phyloP scores from a whole-genome alignment of 345 rosid species.

The Cardamine occulta region DNA sequence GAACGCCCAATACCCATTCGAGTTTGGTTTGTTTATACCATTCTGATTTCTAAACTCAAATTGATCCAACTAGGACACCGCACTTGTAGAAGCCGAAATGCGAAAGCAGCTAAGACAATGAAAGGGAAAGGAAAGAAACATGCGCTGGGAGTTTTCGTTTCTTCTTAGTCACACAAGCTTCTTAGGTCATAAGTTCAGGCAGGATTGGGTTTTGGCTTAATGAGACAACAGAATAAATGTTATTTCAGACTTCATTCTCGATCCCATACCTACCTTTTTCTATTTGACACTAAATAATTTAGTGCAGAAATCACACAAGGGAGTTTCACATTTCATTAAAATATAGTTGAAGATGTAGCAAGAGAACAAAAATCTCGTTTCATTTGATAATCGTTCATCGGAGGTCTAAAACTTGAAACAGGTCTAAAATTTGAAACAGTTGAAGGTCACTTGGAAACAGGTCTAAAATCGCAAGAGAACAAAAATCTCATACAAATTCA shows the following conservation, averaged over 20 bases:
- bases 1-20: slow-evolving; percentile 82
- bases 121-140: slow-evolving; percentile 11
- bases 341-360: neutral
- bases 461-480: too few species aligned
- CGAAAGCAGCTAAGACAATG: neutral
- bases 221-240: slow-evolving; percentile 11
- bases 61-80: neutral
- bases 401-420: too few species aligned
- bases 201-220: slow-evolving; percentile 1
- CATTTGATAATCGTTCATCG: too few species aligned
- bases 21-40: slow-evolving; percentile 83
- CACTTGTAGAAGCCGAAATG: slow-evolving; percentile 4
- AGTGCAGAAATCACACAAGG: neutral
- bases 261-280: neutral
- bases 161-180: neutral
- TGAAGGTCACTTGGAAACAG: too few species aligned
- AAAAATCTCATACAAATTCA: too few species aligned
- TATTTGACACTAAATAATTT: neutral
- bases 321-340: neutral
- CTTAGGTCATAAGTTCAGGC: slow-evolving; percentile 1
- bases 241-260: neutral
- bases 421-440: too few species aligned
- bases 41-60: slow-evolving; percentile 67
- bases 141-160: neutral
- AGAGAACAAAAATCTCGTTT: too few species aligned